These are phyloP conservation scores for Phytopythium cucurbitacearum DNA, from an alignment of 352 stramenopile genomes.

Conservation along the genomic window DNA sequence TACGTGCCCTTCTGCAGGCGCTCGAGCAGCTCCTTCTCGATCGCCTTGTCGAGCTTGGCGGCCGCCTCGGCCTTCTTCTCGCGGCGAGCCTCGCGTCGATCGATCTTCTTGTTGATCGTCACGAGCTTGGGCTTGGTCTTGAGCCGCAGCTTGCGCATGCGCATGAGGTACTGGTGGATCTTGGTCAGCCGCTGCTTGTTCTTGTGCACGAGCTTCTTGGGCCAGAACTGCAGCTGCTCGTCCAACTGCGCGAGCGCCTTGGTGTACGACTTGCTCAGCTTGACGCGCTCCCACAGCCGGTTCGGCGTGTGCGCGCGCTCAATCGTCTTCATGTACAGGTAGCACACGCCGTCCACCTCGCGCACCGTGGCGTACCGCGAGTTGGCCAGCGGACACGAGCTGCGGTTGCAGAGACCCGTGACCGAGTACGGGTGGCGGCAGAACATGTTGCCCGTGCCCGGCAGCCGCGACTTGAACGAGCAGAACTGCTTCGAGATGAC, in stretches of 20 bases:
- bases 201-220: constrained; percentile 96
- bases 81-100: constrained; percentile 92
- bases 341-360: constrained; percentile 95
- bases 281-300: constrained; percentile 98
- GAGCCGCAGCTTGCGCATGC: constrained; percentile 97
- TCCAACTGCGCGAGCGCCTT: constrained; percentile 95
- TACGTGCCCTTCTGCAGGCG: constrained; percentile 97
- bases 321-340: constrained; percentile 98
- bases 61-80: constrained; percentile 97
- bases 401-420: constrained; percentile 96
- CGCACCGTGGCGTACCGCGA: constrained; percentile 97
- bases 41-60: constrained; percentile 92
- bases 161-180: constrained; percentile 99
- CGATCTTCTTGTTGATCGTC: constrained; percentile 95
- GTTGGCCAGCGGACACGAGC: constrained; percentile 96
- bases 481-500: constrained; percentile 99
- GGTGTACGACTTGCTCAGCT: constrained; percentile 96
- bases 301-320: constrained; percentile 98
- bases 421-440: constrained; percentile 98
- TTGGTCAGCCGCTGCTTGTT: constrained; percentile 99
- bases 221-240: constrained; percentile 97
- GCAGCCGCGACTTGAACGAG: constrained; percentile 96
- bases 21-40: constrained; percentile 98
- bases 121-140: constrained; percentile 94
- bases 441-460: constrained; percentile 91